A percentile compares a stretch with the other conserved stretches of the same genome.
Conservation (phyloP, 2,329 filamentous ascomycete genomes). For the Periconia sp. region DNA sequence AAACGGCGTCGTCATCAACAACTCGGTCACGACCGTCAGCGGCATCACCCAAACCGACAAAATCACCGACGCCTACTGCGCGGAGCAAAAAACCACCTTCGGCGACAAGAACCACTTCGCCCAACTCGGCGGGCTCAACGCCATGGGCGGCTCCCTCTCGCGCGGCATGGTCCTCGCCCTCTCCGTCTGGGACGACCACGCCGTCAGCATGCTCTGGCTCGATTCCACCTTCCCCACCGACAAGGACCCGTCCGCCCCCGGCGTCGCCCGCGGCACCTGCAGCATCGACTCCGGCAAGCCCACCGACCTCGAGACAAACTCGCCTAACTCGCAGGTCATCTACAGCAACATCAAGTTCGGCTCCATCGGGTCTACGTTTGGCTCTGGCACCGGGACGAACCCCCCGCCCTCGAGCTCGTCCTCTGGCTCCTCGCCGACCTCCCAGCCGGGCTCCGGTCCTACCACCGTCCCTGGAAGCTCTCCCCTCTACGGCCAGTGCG, state of each 20-base stretch:
- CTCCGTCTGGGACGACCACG: constrained; percentile 62
- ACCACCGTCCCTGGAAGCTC: neutral
- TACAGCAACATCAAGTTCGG: constrained; percentile 28
- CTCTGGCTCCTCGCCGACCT: neutral
- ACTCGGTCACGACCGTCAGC: constrained; percentile 44
- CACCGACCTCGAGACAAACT: constrained; percentile 17
- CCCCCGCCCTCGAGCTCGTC: neutral
- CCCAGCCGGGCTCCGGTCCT: neutral
- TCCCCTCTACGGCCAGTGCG: constrained; percentile 43
- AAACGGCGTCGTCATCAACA: constrained; percentile 48
- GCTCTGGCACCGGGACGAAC: neutral
- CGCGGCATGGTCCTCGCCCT: constrained; percentile 64
- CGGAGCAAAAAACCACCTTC: constrained; percentile 55
- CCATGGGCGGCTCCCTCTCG: constrained; percentile 20
- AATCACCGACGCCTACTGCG: constrained; percentile 60
- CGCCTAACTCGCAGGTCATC: constrained; percentile 13
- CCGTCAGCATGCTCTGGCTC: constrained; percentile 70
- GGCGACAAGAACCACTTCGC: constrained; percentile 55
- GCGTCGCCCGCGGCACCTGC: constrained; percentile 18
- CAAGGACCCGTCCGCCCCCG: constrained; percentile 9
- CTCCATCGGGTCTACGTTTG: constrained; percentile 20
- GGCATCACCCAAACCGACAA: constrained; percentile 51
- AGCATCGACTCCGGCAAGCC: constrained; percentile 16
- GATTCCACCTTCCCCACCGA: constrained; percentile 61
- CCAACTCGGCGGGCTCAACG: constrained; percentile 46